Evolutionary conservation across 495 filamentous ascomycete species (phyloP).

Genomic region (Barbatosphaeria neglecta): DNA sequence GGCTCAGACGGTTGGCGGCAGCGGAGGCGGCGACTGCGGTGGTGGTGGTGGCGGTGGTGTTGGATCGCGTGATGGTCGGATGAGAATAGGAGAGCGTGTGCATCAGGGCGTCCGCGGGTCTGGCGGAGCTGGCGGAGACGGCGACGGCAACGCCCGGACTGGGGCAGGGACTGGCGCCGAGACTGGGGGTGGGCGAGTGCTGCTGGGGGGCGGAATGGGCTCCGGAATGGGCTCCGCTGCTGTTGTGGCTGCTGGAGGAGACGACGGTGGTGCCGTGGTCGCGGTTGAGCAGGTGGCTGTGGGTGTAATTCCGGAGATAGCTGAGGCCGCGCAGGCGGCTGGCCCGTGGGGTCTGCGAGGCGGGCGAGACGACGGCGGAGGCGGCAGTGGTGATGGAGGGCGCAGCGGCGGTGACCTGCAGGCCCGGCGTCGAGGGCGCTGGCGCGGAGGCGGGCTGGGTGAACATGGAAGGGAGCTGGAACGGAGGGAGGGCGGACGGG

Average conservation of each 20-base stretch:
- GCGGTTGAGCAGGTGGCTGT: constrained; percentile 48
- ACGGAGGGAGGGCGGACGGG: constrained; percentile 1
- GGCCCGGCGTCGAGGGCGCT: constrained; percentile 32
- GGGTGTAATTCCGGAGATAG: constrained; percentile 63
- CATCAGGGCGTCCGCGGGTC: background rate
- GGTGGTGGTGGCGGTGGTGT: constrained; percentile 5
- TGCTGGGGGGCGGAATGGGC: background rate
- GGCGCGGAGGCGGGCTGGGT: constrained; percentile 35
- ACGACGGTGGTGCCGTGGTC: constrained; percentile 23
- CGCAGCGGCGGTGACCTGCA: constrained; percentile 22
- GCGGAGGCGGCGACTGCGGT: constrained; percentile 12
- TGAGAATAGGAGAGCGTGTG: background rate
- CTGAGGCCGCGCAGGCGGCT: constrained; percentile 60
- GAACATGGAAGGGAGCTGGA: constrained; percentile 37
- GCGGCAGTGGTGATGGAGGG: constrained; percentile 10
- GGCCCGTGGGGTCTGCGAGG: constrained; percentile 38
- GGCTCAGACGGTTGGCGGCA: background rate
- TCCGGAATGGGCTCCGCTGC: too few relatives aligned
- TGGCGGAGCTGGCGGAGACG: background rate
- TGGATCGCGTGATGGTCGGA: constrained; percentile 1
- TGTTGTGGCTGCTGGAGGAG: too few relatives aligned
- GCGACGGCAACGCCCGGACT: background rate
- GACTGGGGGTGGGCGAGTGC: background rate
- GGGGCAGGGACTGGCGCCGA: background rate
- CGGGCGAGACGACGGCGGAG: constrained; percentile 28